Percentiles rank a stretch among this genome's conserved stretches.
phyloP scores from a whole-genome alignment of 139 green algal genomes.

The Picochlorum sp. region DNA sequence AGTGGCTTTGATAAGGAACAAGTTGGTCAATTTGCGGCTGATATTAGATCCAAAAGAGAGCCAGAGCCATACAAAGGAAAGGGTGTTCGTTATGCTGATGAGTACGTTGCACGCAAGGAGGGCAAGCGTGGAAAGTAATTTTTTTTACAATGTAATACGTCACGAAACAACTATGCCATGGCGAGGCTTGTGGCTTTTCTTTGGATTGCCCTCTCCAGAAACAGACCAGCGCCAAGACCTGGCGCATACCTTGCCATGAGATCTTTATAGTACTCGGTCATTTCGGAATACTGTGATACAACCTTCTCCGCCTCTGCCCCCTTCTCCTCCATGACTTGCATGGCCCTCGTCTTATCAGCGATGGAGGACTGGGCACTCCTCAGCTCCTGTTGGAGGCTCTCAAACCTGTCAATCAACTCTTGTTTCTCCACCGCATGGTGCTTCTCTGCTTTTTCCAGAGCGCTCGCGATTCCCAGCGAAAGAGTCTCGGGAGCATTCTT shows the following conservation, averaged over 20 bases:
- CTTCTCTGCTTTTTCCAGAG: not conserved
- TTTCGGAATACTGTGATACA: not conserved
- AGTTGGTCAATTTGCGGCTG: conserved; percentile 89
- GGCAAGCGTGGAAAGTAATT: conserved; percentile 83
- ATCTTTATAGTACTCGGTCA: conserved; percentile 11
- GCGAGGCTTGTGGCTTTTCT: conserved; percentile 15
- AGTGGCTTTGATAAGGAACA: conserved; percentile 74
- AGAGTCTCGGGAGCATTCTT: too few species aligned
- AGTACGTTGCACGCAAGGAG: conserved; percentile 90
- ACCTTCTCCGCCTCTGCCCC: not conserved
- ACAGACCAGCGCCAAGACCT: conserved; percentile 31
- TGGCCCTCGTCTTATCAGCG: not conserved
- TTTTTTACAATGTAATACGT: not conserved
- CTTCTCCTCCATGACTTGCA: not conserved
- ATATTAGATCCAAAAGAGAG: conserved; percentile 66
- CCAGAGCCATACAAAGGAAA: conserved; percentile 97
- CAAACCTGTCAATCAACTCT: not conserved
- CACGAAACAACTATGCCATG: not conserved
- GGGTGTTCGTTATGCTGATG: conserved; percentile 82
- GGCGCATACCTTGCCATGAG: conserved; percentile 36
- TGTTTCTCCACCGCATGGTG: not conserved
- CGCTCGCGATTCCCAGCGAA: not conserved
- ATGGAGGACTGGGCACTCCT: not conserved
- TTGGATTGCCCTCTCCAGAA: conserved; percentile 32
- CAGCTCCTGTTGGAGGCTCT: not conserved